These are phyloP conservation scores for Teratosphaeria zuluensis DNA, from an alignment of 2,329 filamentous ascomycete genomes.

Conservation along the genomic window DNA sequence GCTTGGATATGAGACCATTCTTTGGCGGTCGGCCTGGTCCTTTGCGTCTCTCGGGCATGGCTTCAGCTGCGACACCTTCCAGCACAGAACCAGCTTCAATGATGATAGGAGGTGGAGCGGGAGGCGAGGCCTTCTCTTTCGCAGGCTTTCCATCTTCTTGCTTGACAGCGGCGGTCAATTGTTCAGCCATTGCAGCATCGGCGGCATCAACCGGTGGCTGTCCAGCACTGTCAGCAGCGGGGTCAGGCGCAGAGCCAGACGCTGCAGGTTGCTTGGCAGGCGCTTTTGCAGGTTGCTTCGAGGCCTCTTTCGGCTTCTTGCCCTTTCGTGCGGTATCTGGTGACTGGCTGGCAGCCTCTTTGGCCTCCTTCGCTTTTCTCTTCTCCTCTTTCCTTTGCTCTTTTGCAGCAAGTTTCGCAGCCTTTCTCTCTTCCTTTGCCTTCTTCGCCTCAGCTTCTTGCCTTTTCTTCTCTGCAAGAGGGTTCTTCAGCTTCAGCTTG, in stretches of 20 bases:
- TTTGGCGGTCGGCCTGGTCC: slow-evolving; percentile 75
- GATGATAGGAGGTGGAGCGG: slow-evolving; percentile 6
- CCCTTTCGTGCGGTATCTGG: slow-evolving; percentile 10
- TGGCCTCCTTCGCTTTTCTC: slow-evolving; percentile 1
- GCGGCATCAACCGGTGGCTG: neutral
- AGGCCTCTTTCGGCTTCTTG: slow-evolving; percentile 11
- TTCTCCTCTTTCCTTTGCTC: slow-evolving; percentile 6
- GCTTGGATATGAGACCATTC: slow-evolving; percentile 74
- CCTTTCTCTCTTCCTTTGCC: slow-evolving; percentile 2
- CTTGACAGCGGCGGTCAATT: neutral
- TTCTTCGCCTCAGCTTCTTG: slow-evolving; percentile 10
- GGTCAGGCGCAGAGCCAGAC: neutral
- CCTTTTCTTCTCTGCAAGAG: slow-evolving; percentile 22
- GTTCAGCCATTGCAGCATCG: neutral
- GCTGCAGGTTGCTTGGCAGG: neutral
- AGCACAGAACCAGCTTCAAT: slow-evolving; percentile 23
- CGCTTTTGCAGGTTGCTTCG: slow-evolving; percentile 2
- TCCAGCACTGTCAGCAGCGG: neutral
- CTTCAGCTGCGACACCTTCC: slow-evolving; percentile 20
- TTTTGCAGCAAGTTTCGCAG: slow-evolving; percentile 6
- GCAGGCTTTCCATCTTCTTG: neutral
- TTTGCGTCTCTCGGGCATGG: slow-evolving; percentile 53
- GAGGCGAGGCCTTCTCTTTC: slow-evolving; percentile 7
- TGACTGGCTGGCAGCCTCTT: neutral
- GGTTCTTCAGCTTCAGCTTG: slow-evolving; percentile 3